A percentile compares a stretch with the other conserved stretches of the same genome.
phyloP scores from a whole-genome alignment of 768 basidiomycete genomes.

The Polyporus arcularius region DNA sequence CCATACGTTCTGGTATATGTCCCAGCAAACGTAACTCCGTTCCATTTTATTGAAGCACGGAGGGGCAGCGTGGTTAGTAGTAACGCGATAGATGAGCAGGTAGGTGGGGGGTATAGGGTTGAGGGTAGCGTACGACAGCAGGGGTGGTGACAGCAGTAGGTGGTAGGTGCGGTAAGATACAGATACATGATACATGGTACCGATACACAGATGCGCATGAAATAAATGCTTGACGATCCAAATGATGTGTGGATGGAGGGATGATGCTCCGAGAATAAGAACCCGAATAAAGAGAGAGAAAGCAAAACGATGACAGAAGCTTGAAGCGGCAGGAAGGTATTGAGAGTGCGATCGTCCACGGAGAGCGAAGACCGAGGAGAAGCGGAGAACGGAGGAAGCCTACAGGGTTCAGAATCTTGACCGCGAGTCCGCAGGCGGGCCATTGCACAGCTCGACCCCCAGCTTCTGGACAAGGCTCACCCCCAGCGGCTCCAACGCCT shows the following conservation, averaged over 20 bases:
- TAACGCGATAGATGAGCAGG: too few relatives aligned
- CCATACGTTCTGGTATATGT: too few relatives aligned
- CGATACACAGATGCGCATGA: background rate
- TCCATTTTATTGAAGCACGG: too few relatives aligned
- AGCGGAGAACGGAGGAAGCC: background rate
- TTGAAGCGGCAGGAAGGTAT: too few relatives aligned
- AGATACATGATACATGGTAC: background rate
- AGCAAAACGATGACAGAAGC: background rate
- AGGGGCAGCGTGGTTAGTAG: too few relatives aligned
- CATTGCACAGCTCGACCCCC: slow-evolving; percentile 72
- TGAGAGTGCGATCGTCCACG: background rate
- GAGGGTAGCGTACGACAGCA: background rate
- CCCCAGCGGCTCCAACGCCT: slow-evolving; percentile 69
- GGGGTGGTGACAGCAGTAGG: background rate
- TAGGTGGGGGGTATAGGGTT: background rate
- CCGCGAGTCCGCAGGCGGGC: slow-evolving; percentile 44
- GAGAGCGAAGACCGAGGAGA: background rate
- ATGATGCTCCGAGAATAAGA: background rate
- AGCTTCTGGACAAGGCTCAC: slow-evolving; percentile 69
- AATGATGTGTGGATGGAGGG: background rate
- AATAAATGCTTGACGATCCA: background rate
- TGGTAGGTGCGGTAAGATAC: background rate
- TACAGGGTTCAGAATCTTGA: slow-evolving; percentile 3
- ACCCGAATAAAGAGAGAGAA: background rate
- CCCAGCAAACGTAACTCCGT: too few relatives aligned